These are phyloP conservation scores for Aspergillus cejpii DNA, from an alignment of 2,329 filamentous ascomycete species.

Conservation along the genomic window DNA sequence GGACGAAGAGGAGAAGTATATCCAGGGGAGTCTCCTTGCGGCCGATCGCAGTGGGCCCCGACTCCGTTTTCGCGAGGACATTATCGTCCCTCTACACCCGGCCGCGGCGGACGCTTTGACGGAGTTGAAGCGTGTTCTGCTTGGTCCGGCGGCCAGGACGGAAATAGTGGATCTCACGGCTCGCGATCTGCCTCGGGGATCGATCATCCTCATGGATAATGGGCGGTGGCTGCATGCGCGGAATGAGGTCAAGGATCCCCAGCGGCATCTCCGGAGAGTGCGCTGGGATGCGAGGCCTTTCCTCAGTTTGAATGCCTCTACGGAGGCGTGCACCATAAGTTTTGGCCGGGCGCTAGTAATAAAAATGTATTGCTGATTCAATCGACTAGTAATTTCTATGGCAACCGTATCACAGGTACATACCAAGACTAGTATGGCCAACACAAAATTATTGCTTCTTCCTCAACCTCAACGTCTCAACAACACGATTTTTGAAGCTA, in stretches of 20 bases:
- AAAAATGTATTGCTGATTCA: no score
- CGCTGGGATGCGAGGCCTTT: constrained; percentile 32
- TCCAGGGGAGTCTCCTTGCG: constrained; percentile 21
- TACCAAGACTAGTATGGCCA: no score
- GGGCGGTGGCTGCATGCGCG: constrained; percentile 34
- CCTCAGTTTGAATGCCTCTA: no score
- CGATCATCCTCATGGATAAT: constrained; percentile 35
- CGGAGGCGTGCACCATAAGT: no score
- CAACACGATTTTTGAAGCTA: no score
- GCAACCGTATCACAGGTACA: no score
- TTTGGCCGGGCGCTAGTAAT: no score
- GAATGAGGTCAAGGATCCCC: constrained; percentile 30
- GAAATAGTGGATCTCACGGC: constrained; percentile 21
- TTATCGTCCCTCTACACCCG: constrained; percentile 7
- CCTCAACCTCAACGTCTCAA: no score
- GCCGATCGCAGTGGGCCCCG: not conserved
- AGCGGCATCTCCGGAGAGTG: constrained; percentile 33
- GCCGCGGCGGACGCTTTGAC: constrained; percentile 24
- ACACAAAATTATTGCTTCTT: no score
- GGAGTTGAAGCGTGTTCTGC: constrained; percentile 25
- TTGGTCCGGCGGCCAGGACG: constrained; percentile 6
- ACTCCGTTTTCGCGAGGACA: constrained; percentile 9
- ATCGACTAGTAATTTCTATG: no score
- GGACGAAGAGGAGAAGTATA: constrained; percentile 8
- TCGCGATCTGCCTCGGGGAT: constrained; percentile 21